phyloP scores from a whole-genome alignment of 2,329 filamentous ascomycete species.

The Fusarium nygamai region DNA sequence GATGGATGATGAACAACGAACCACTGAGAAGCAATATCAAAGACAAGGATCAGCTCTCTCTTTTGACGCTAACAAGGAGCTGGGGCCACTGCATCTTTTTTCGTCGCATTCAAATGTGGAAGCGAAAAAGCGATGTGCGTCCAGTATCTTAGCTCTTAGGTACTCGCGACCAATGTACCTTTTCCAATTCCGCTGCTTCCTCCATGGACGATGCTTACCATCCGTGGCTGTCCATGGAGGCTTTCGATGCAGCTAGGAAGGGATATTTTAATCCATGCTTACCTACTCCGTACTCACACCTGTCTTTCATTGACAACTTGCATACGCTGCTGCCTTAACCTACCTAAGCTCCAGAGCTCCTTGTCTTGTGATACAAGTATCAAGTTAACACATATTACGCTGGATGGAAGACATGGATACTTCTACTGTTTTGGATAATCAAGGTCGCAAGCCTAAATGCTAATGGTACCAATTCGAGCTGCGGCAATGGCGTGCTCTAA shows the following conservation, averaged over 20 bases:
- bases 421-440: constrained; percentile 10
- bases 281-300: not conserved
- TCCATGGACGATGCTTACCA: not conserved
- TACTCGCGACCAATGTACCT: constrained; percentile 30
- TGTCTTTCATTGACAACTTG: not conserved
- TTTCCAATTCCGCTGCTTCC: constrained; percentile 2
- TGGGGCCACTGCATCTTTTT: constrained; percentile 36
- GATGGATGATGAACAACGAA: constrained; percentile 22
- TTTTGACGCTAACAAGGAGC: constrained; percentile 23
- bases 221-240: constrained; percentile 14
- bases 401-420: not conserved
- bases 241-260: not conserved
- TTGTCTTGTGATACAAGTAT: constrained; percentile 1
- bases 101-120: constrained; percentile 8
- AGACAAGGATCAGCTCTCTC: constrained; percentile 22
- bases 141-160: not conserved
- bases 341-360: not conserved
- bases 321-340: not conserved
- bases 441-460: constrained; percentile 2
- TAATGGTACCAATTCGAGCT: not conserved
- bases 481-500: constrained; percentile 23
- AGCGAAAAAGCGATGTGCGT: constrained; percentile 5
- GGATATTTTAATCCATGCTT: not conserved
- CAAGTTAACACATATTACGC: not conserved
- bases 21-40: constrained; percentile 8